Evolutionary conservation across 257 asterid species (phyloP).

Genomic region (Nicotiana sylvestris): DNA sequence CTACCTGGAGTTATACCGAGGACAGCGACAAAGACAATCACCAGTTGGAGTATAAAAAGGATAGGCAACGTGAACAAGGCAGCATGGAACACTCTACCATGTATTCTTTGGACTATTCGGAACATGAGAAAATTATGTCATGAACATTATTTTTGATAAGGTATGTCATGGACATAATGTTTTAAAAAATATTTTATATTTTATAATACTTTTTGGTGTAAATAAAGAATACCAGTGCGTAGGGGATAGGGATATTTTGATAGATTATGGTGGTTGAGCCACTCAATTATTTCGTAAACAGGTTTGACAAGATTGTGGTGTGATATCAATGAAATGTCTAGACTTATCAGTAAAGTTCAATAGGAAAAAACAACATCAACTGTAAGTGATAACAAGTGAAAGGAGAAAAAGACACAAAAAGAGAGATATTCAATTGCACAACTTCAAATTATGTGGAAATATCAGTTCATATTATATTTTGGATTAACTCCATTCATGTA

Average conservation of each 20-base stretch:
- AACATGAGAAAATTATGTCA: not conserved
- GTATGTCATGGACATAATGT: not conserved
- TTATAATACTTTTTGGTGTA: not conserved
- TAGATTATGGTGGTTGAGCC: not conserved
- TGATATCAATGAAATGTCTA: not conserved
- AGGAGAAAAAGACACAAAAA: not conserved
- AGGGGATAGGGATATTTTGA: not conserved
- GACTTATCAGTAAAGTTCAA: not conserved
- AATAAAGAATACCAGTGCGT: not conserved
- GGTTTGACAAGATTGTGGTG: not conserved
- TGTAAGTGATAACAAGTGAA: not conserved
- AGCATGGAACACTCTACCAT: not conserved
- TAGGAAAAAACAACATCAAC: not conserved
- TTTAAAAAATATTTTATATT: not conserved
- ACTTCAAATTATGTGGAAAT: not conserved
- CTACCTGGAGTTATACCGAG: not conserved
- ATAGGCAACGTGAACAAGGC: not conserved
- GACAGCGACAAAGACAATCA: not conserved
- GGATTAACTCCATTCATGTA: not conserved
- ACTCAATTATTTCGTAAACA: not conserved
- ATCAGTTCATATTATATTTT: not conserved
- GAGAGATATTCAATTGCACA: not conserved
- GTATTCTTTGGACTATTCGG: not conserved
- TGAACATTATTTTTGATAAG: not conserved
- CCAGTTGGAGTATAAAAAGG: not conserved